Evolutionary conservation across 768 basidiomycete species (phyloP).

Genomic region (Sistotremastrum suecicum): DNA sequence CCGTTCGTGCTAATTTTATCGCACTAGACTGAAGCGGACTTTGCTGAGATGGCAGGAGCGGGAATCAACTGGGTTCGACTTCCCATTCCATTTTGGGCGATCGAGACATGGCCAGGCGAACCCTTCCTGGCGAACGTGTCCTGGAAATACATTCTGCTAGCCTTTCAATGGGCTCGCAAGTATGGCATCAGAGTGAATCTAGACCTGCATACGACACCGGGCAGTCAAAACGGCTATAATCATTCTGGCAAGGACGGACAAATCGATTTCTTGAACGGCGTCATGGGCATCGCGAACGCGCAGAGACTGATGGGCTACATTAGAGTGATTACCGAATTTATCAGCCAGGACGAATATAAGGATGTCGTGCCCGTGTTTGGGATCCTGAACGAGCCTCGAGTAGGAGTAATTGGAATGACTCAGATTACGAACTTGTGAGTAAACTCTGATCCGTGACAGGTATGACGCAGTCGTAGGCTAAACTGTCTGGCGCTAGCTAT

Average conservation of each 20-base stretch:
- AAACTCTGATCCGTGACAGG: background rate
- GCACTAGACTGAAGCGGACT: constrained; percentile 70
- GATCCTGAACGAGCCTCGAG: constrained; percentile 5
- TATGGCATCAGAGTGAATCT: constrained; percentile 34
- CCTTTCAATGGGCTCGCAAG: constrained; percentile 32
- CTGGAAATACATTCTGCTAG: constrained; percentile 43
- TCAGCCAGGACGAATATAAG: constrained; percentile 21
- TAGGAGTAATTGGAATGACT: background rate
- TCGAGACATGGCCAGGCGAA: constrained; percentile 60
- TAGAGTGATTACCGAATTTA: constrained; percentile 28
- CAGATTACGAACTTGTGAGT: constrained; percentile 13
- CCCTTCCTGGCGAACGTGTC: constrained; percentile 62
- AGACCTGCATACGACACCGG: constrained; percentile 28
- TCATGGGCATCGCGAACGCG: constrained; percentile 38
- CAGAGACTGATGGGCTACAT: constrained; percentile 29
- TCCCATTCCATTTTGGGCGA: constrained; percentile 77
- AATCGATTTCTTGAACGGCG: constrained; percentile 20
- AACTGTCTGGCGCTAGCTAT: constrained; percentile 14
- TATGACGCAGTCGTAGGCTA: background rate
- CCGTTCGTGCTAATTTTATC: background rate
- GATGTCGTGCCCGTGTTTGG: constrained; percentile 15
- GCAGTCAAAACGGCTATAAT: constrained; percentile 32
- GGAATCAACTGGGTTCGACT: constrained; percentile 77
- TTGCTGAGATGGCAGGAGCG: constrained; percentile 78
- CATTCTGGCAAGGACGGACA: constrained; percentile 20